Percentiles rank a stretch among this genome's conserved stretches.
phyloP scores from a whole-genome alignment of 257 asterid genomes.

The Fraxinus cuspidata region DNA sequence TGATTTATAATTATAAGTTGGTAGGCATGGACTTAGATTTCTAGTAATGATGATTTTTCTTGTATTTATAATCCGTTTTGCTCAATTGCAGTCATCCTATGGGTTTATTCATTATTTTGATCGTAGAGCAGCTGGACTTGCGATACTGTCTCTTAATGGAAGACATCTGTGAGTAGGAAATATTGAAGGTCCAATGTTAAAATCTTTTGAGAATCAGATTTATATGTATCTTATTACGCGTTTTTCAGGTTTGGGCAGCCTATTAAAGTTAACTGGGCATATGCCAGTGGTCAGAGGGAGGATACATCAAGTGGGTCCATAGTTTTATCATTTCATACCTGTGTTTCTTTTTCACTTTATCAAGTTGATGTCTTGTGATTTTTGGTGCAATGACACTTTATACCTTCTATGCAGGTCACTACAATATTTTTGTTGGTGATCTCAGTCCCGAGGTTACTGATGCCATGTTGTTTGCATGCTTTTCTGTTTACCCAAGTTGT shows the following conservation, averaged over 20 bases:
- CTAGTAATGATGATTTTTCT: neutral
- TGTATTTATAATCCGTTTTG: neutral
- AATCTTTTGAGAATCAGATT: conserved; percentile 9
- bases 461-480: conserved; percentile 80
- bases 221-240: conserved; percentile 20
- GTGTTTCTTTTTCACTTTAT: conserved; percentile 10
- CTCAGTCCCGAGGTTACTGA: conserved; percentile 96
- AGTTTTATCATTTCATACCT: conserved; percentile 12
- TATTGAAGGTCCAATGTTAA: neutral
- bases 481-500: conserved; percentile 77
- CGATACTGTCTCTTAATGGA: conserved; percentile 50
- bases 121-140: conserved; percentile 52
- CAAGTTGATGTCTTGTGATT: neutral
- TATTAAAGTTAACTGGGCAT: conserved; percentile 95
- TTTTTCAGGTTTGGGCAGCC: conserved; percentile 92
- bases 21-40: neutral
- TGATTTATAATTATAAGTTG: neutral
- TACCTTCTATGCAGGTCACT: conserved; percentile 63
- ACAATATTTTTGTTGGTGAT: conserved; percentile 91
- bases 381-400: conserved; percentile 20
- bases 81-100: conserved; percentile 47
- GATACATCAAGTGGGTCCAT: conserved; percentile 74
- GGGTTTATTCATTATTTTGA: conserved; percentile 55
- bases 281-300: conserved; percentile 90
- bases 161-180: conserved; percentile 60